Conservation (phyloP, 2,329 filamentous ascomycete genomes). For the Colletotrichum horii region DNA sequence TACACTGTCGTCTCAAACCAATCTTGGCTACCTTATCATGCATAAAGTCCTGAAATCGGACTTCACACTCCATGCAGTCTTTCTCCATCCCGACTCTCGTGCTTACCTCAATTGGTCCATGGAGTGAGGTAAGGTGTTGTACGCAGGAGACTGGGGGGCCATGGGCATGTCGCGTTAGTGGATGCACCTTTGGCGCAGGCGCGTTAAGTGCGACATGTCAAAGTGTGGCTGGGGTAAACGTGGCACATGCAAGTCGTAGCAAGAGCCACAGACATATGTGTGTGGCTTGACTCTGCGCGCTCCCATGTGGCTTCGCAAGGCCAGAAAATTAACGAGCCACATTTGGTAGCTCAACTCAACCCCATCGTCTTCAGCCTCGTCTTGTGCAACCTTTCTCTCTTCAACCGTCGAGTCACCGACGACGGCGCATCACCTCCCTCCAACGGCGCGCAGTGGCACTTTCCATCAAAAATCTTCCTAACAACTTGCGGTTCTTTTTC, state of each 20-base stretch:
- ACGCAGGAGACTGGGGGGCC: background rate
- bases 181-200: background rate
- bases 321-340: slow-evolving; percentile 12
- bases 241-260: background rate
- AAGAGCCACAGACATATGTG: background rate
- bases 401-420: slow-evolving; percentile 15
- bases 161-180: background rate
- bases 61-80: background rate
- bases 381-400: slow-evolving; percentile 15
- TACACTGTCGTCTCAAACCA: background rate
- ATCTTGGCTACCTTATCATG: background rate
- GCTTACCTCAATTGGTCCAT: background rate
- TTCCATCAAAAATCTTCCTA: background rate
- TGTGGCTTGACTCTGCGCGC: background rate
- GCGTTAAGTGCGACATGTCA: background rate
- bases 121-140: background rate
- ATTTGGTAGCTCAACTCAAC: slow-evolving; percentile 2
- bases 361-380: slow-evolving; percentile 20
- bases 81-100: background rate
- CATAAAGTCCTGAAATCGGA: background rate
- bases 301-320: background rate
- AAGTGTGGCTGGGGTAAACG: background rate
- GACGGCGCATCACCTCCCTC: slow-evolving; percentile 9
- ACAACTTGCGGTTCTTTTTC: background rate
- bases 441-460: slow-evolving; percentile 11